phyloP scores from a whole-genome alignment of 1,139 yeast genomes.

The Wickerhamomyces sp. region DNA sequence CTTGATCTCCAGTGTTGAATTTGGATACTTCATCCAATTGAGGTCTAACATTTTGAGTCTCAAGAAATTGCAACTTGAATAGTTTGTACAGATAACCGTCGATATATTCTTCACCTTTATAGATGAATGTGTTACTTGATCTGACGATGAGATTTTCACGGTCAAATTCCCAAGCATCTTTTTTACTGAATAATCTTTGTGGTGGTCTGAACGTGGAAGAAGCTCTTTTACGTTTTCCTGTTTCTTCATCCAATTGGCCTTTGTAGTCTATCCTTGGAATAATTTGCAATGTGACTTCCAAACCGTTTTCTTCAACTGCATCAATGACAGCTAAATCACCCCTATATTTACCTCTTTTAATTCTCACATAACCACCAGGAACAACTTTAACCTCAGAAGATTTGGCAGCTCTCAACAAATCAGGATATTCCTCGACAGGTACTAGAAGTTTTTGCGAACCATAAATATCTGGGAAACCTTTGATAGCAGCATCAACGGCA shows the following conservation, averaged over 20 bases:
- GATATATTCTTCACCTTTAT: slow-evolving; percentile 82
- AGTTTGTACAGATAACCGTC: slow-evolving; percentile 88
- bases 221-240: slow-evolving; percentile 45
- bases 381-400: slow-evolving; percentile 82
- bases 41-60: slow-evolving; percentile 83
- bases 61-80: slow-evolving; percentile 76
- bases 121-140: slow-evolving; percentile 69
- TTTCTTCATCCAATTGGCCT: slow-evolving; percentile 51
- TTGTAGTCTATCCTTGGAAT: slow-evolving; percentile 90
- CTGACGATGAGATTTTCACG: slow-evolving; percentile 60
- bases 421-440: slow-evolving; percentile 95
- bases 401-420: slow-evolving; percentile 83
- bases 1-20: slow-evolving; percentile 65
- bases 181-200: slow-evolving; percentile 78
- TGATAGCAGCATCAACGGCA: slow-evolving; percentile 83
- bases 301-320: slow-evolving; percentile 88
- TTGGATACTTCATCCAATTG: slow-evolving; percentile 82
- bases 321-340: slow-evolving; percentile 93
- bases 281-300: slow-evolving; percentile 86
- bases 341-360: slow-evolving; percentile 86
- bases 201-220: slow-evolving; percentile 66
- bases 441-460: slow-evolving; percentile 68
- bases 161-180: slow-evolving; percentile 62
- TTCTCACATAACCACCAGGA: slow-evolving; percentile 90
- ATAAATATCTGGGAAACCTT: slow-evolving; percentile 80